These are phyloP conservation scores for Auxenochlorella pyrenoidosa DNA, from an alignment of 139 green algal species.

Conservation along the genomic window DNA sequence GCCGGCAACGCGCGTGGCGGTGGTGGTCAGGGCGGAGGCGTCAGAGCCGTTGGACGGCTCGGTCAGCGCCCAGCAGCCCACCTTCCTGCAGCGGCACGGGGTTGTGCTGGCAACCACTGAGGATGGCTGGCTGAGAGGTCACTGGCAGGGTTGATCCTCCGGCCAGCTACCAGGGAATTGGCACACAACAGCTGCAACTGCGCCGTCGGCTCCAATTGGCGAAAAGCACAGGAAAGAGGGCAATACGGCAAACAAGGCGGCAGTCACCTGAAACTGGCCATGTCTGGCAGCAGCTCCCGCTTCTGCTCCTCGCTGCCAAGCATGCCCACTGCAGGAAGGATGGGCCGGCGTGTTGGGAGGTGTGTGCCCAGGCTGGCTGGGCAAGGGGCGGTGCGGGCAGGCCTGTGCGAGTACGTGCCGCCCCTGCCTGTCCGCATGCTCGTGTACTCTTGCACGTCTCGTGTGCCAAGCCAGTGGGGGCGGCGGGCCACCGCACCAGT, in stretches of 20 bases:
- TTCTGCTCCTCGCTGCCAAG: constrained; percentile 93
- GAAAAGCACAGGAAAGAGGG: too few relatives aligned
- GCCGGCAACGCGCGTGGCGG: constrained; percentile 70
- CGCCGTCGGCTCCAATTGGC: too few relatives aligned
- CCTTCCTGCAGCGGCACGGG: constrained; percentile 28
- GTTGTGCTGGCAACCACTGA: too few relatives aligned
- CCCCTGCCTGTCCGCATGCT: too few relatives aligned
- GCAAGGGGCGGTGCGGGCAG: not conserved
- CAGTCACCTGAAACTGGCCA: constrained; percentile 62
- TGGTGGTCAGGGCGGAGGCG: constrained; percentile 79
- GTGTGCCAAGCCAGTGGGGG: too few relatives aligned
- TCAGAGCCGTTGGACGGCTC: constrained; percentile 92
- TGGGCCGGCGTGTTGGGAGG: too few relatives aligned
- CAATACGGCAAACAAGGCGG: too few relatives aligned
- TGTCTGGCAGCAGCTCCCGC: constrained; percentile 78
- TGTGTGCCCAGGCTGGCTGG: not conserved
- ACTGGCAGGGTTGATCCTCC: not conserved
- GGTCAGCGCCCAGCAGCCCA: constrained; percentile 91
- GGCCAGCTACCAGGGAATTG: too few relatives aligned
- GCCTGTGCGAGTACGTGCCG: too few relatives aligned
- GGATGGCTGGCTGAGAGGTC: too few relatives aligned
- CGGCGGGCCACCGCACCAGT: constrained; percentile 61
- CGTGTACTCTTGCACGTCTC: too few relatives aligned
- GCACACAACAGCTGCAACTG: too few relatives aligned
- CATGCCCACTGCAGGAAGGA: constrained; percentile 29